These are phyloP conservation scores for Brasilioporus rufonigricans DNA, from an alignment of 768 basidiomycete genomes.

Conservation along the genomic window DNA sequence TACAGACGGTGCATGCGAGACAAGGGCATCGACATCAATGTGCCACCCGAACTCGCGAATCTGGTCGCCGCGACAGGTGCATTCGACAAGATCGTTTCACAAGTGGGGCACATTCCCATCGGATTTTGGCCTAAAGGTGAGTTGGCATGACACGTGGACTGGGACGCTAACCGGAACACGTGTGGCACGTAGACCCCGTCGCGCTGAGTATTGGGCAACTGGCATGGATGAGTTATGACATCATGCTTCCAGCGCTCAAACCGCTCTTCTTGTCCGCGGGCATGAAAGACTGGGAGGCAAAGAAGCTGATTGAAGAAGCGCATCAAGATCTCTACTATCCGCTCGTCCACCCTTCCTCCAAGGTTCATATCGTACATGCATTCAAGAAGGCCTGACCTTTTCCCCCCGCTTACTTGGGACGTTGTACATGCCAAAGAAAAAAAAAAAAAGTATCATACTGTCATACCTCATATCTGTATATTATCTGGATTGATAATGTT, in stretches of 20 bases:
- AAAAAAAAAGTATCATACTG: slow-evolving; percentile 30
- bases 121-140: slow-evolving; percentile 68
- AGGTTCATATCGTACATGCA: slow-evolving; percentile 61
- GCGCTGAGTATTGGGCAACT: slow-evolving; percentile 65
- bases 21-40: slow-evolving; percentile 53
- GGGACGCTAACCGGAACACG: slow-evolving; percentile 7
- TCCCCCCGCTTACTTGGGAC: slow-evolving; percentile 13
- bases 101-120: slow-evolving; percentile 62
- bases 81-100: slow-evolving; percentile 56
- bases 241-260: slow-evolving; percentile 59
- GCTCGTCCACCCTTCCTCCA: slow-evolving; percentile 46
- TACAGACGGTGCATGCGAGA: slow-evolving; percentile 53
- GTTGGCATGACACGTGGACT: slow-evolving; percentile 8
- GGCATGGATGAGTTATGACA: slow-evolving; percentile 72
- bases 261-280: slow-evolving; percentile 56
- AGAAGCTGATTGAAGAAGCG: slow-evolving; percentile 57
- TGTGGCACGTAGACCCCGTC: slow-evolving; percentile 44
- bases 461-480: slow-evolving; percentile 14
- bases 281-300: slow-evolving; percentile 51
- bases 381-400: slow-evolving; percentile 28
- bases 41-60: slow-evolving; percentile 53
- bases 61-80: slow-evolving; percentile 46
- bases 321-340: slow-evolving; percentile 67
- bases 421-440: slow-evolving; percentile 14
- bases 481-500: slow-evolving; percentile 76